Base-by-base conservation (phyloP, 148 eudicot species). In the Chenopodium quinoa region DNA sequence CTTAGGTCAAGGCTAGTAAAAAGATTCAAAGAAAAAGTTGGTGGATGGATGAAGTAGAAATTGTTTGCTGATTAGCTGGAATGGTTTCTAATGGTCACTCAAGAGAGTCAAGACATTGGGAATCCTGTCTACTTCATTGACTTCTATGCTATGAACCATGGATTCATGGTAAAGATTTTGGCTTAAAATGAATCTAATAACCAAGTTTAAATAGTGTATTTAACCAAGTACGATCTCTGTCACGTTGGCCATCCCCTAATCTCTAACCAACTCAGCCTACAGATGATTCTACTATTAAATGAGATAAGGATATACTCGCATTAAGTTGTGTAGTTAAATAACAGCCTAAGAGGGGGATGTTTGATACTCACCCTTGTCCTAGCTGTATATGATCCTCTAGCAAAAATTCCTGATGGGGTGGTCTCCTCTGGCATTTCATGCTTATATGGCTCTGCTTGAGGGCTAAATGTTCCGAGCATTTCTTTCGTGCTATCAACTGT, bases 401-500 rank as follows among this genome's bases (percentile, higher is more conserved):
- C 98, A 79, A 94, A 93, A 44, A 91, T 90, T 40, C 98, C 98
- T 66, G 97, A 89, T 22, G 98, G 98, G 74, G 98, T 94, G 29
- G 92, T 89, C 52, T 94, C 97, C 86, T 94, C 95, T 0, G 91
- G 91, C 91, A 93, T 88, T 82, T 88, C 88, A 74, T 94, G 94
- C 1, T 89, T 90, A 77, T 89, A 92, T 70, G 91, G 86, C 75
- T 94, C 98, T 17, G 82, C 82, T 83, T 92, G 98, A 64, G 97
- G 98, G 82, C 95, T 92, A 56, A 89, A 94, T 1, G 98, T 92
- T 75, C 98, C 98, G 8, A 94, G 91, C 98, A 94, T 94, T 84
- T 91, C 92, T 75, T 93, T 94, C 5, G 90, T 76, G 71, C 90
- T 89, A 84, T 92, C 95, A 78, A 94, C 97, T 94, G 91, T 25